Conservation (phyloP, 257 asterid genomes). For the Solanum pimpinellifolium region DNA sequence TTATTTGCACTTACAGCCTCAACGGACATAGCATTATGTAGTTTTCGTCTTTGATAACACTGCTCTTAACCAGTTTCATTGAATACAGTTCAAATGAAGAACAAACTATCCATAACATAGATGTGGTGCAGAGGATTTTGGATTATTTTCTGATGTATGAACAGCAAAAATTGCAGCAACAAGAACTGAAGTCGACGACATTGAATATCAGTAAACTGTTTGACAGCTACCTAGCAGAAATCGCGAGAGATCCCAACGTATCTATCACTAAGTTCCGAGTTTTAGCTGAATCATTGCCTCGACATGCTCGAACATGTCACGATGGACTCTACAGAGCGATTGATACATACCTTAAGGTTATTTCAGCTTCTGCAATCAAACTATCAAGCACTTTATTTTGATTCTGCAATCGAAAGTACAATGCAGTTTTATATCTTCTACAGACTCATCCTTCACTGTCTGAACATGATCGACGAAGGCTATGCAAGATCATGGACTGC, state of each 20-base stretch:
- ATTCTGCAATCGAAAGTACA: not conserved
- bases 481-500: conserved; percentile 69
- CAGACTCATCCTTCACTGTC: conserved; percentile 66
- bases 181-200: conserved; percentile 24
- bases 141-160: conserved; percentile 61
- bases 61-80: not conserved
- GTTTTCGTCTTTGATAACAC: not conserved
- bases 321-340: conserved; percentile 86
- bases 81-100: conserved; percentile 40
- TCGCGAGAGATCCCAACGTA: conserved; percentile 65
- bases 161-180: conserved; percentile 33
- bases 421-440: not conserved
- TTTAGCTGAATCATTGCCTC: conserved; percentile 65
- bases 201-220: conserved; percentile 54
- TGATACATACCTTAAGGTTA: conserved; percentile 74
- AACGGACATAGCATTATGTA: not conserved
- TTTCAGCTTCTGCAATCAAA: not conserved
- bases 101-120: conserved; percentile 38
- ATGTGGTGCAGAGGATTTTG: conserved; percentile 60
- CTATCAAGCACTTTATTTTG: not conserved
- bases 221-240: conserved; percentile 73
- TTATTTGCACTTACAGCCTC: not conserved
- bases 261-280: conserved; percentile 46
- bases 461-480: conserved; percentile 65
- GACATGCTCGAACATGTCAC: conserved; percentile 46